Evolutionary conservation across 208 protist species (phyloP).

Genomic region (Herpetomonas tarakana): DNA sequence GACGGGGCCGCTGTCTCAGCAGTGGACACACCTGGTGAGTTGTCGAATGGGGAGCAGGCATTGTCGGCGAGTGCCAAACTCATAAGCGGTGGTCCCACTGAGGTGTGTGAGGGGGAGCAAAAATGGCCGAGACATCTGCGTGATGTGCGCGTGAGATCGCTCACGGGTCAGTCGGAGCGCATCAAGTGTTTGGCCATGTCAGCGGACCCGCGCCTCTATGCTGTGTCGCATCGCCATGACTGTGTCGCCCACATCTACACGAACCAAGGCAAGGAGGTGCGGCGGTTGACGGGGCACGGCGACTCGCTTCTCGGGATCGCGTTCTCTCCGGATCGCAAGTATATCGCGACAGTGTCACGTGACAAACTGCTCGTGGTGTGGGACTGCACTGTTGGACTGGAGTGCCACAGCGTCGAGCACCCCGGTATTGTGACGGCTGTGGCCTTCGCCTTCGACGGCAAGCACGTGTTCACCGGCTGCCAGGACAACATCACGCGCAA

Average conservation of each 20-base stretch:
- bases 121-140: slow-evolving; percentile 11
- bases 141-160: slow-evolving; percentile 25
- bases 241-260: slow-evolving; percentile 48
- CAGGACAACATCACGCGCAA: slow-evolving; percentile 53
- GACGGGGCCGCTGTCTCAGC: too few species aligned
- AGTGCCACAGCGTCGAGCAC: slow-evolving; percentile 49
- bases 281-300: slow-evolving; percentile 39
- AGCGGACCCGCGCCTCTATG: slow-evolving; percentile 33
- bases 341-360: slow-evolving; percentile 44
- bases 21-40: too few species aligned
- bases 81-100: not conserved
- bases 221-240: slow-evolving; percentile 52
- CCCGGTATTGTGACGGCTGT: slow-evolving; percentile 56
- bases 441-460: slow-evolving; percentile 44
- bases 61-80: not conserved
- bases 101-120: not conserved
- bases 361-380: slow-evolving; percentile 47
- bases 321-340: slow-evolving; percentile 58
- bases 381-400: slow-evolving; percentile 50
- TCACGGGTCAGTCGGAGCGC: slow-evolving; percentile 33
- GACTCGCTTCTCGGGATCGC: slow-evolving; percentile 43
- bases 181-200: slow-evolving; percentile 59
- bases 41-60: not conserved
- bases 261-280: slow-evolving; percentile 33
- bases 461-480: slow-evolving; percentile 55